Percentiles rank a stretch among this genome's conserved stretches.
phyloP scores from a whole-genome alignment of 768 basidiomycete species.

The Multifurca ochricompacta region DNA sequence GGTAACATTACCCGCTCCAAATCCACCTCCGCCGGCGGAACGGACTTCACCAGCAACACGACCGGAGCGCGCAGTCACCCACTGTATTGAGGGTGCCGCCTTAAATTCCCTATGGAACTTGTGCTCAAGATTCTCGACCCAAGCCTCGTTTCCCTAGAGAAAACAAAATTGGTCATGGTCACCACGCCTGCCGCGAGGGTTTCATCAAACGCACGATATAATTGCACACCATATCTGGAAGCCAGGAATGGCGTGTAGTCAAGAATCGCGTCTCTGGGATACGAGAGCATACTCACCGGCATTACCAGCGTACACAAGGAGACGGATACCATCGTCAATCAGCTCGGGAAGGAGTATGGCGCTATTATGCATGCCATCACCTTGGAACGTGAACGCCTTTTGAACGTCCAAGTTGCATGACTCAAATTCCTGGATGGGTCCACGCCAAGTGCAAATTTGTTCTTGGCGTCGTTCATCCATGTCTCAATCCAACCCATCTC shows the following conservation, averaged over 20 bases:
- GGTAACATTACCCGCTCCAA: constrained; percentile 75
- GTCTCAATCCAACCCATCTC: constrained; percentile 84
- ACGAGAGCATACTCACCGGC: constrained; percentile 38
- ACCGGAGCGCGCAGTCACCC: constrained; percentile 46
- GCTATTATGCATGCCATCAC: constrained; percentile 82
- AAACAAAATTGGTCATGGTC: not conserved
- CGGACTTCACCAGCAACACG: constrained; percentile 61
- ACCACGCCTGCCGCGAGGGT: not conserved
- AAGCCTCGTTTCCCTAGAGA: constrained; percentile 66
- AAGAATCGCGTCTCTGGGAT: not conserved
- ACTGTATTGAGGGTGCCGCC: constrained; percentile 41
- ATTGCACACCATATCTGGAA: constrained; percentile 74
- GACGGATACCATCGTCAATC: constrained; percentile 70
- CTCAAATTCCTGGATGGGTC: constrained; percentile 49
- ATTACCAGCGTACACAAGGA: constrained; percentile 87
- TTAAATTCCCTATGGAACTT: constrained; percentile 56
- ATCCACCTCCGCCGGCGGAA: constrained; percentile 54
- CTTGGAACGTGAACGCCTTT: constrained; percentile 69
- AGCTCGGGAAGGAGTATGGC: constrained; percentile 73
- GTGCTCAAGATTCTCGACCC: constrained; percentile 59
- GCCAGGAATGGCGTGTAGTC: not conserved
- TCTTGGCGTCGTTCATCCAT: constrained; percentile 72
- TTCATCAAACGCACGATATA: constrained; percentile 45
- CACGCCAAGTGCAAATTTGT: constrained; percentile 77
- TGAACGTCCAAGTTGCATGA: constrained; percentile 79